Percentiles rank a stretch among this genome's conserved stretches.
Evolutionary conservation across 352 stramenopile genomes (phyloP).

Genomic region (Saprolegnia diclina): DNA sequence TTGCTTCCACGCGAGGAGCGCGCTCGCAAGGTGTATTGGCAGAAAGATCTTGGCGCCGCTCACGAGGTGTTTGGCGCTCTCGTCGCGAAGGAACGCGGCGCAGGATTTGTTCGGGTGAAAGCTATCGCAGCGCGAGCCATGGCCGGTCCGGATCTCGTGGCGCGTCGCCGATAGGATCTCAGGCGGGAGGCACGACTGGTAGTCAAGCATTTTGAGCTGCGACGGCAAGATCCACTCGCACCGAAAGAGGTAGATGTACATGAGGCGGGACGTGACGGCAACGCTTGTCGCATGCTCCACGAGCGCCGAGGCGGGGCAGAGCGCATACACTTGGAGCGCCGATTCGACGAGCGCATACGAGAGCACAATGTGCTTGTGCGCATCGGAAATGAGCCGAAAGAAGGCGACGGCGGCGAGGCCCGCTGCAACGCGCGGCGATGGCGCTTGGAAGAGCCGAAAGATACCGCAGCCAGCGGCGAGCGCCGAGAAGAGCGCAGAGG

Average conservation of each 20-base stretch:
- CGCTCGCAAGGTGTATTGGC: background rate
- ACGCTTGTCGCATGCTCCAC: conserved; percentile 2
- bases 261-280: conserved; percentile 5
- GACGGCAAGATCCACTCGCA: conserved; percentile 10
- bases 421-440: conserved; percentile 11
- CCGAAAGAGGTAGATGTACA: conserved; percentile 9
- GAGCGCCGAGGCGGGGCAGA: background rate
- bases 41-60: background rate
- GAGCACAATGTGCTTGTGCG: conserved; percentile 15
- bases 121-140: background rate
- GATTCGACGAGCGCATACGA: conserved; percentile 8
- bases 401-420: background rate
- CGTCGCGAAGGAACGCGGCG: background rate
- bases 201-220: conserved; percentile 9
- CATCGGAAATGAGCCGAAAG: background rate
- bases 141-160: background rate
- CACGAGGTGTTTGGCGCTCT: background rate
- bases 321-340: conserved; percentile 1
- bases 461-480: background rate
- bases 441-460: background rate
- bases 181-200: background rate
- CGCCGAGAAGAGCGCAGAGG: conserved; percentile 1
- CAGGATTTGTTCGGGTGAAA: background rate
- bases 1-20: background rate
- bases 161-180: background rate